Evolutionary conservation across 2,329 filamentous ascomycete genomes (phyloP), one percentile per base, ranked within the genome.

Genomic region (Helminthosporium solani): DNA sequence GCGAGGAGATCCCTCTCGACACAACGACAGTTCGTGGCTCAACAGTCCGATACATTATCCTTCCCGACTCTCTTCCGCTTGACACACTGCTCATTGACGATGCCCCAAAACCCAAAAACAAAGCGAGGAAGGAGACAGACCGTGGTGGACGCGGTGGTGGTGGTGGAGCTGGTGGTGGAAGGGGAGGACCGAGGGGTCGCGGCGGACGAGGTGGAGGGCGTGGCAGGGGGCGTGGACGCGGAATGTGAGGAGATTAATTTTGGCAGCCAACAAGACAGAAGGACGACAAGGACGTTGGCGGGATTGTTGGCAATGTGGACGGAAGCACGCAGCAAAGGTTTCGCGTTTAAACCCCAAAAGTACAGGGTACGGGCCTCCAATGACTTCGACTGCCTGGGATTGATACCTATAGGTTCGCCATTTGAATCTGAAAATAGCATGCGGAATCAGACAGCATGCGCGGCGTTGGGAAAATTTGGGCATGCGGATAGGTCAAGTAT

Each of bases 81-180:
- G 94, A 99, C 73, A 96, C 92, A 33, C 81, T 99, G 42, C 81
- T 99, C 52, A 90, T 99, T 60, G 94, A 99, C 71, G 94, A 99
- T 74, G 85, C 90, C 64, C 90, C 92, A 41, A 99, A 99, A 79
- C 92, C 94, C 51, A 97, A 97, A 87, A 99, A 99, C 78, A 99
- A 99, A 84, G 92, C 94, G 20, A 84, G 92, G 68, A 99, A 99
- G 80, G 94, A 97, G 76, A 80, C 73, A 6, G 75, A 79, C 25
- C 81, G 83, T 48, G 66, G 70, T 44, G 64, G 64, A 35, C 64
- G 61, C 16, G 80, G 76, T 69, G 23, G 23, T 25, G n/a, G n/a
- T n/a, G n/a, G n/a, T 21, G 69, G 71, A 28, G 70, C 78, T 34
- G 79, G 78, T 35, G 77, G 78, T 8, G 72, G 74, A 21, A 71